These are phyloP conservation scores for Penicillium sp. DNA, from an alignment of 2,329 filamentous ascomycete genomes.

Conservation along the genomic window DNA sequence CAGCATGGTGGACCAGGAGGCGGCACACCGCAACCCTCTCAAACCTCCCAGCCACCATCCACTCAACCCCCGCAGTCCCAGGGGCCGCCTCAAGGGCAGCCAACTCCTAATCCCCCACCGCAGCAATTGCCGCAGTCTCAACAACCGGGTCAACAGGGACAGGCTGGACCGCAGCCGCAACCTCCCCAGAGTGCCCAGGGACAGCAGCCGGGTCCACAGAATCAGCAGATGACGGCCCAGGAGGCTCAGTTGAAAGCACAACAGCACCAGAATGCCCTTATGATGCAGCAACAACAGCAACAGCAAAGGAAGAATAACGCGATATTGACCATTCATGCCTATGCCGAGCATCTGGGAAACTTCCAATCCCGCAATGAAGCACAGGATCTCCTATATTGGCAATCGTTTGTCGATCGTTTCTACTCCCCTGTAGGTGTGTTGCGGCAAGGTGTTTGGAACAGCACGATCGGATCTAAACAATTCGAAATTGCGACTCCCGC, in stretches of 20 bases:
- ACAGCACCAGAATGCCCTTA: constrained; percentile 33
- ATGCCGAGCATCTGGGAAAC: constrained; percentile 48
- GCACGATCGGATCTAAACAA: constrained; percentile 58
- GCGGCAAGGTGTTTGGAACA: constrained; percentile 56
- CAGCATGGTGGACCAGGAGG: constrained; percentile 35
- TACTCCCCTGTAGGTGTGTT: constrained; percentile 72
- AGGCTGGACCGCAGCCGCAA: constrained; percentile 28
- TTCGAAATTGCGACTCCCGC: constrained; percentile 79
- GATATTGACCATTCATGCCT: constrained; percentile 47
- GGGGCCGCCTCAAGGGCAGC: constrained; percentile 28
- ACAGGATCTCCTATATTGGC: constrained; percentile 69
- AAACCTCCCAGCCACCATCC: constrained; percentile 24
- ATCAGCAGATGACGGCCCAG: constrained; percentile 33
- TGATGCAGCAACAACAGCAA: constrained; percentile 34
- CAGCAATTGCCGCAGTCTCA: constrained; percentile 34
- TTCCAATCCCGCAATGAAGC: constrained; percentile 53
- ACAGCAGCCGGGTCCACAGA: constrained; percentile 29
- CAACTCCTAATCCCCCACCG: constrained; percentile 29
- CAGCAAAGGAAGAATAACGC: constrained; percentile 33
- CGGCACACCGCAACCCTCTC: constrained; percentile 32
- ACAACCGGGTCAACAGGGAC: constrained; percentile 25
- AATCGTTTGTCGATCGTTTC: constrained; percentile 67
- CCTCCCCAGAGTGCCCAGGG: constrained; percentile 23
- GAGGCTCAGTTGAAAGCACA: constrained; percentile 35
- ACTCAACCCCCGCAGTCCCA: constrained; percentile 32